phyloP scores from a whole-genome alignment of 768 basidiomycete species.

The Hypsizygus marmoreus region DNA sequence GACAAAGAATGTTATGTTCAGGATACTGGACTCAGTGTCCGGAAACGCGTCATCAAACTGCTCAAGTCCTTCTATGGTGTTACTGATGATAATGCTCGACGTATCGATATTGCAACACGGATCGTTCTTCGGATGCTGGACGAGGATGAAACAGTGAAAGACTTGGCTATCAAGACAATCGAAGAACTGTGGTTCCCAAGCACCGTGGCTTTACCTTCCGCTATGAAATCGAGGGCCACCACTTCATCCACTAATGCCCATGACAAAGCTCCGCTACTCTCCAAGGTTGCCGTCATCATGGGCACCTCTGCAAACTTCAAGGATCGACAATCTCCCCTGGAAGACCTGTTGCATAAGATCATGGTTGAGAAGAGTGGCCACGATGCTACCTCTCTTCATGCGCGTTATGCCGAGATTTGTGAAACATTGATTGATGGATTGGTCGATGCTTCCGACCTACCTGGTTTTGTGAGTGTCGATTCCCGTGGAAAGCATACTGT shows the following conservation, averaged over 20 bases:
- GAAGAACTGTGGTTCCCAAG: slow-evolving; percentile 88
- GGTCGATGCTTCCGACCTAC: slow-evolving; percentile 81
- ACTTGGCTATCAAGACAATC: slow-evolving; percentile 85
- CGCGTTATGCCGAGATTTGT: slow-evolving; percentile 79
- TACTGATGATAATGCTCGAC: slow-evolving; percentile 57
- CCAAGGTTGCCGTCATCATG: slow-evolving; percentile 83
- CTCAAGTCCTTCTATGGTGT: slow-evolving; percentile 79
- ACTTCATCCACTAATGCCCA: slow-evolving; percentile 30
- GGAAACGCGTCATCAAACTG: slow-evolving; percentile 95
- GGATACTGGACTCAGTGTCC: slow-evolving; percentile 93
- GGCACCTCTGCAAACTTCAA: slow-evolving; percentile 79
- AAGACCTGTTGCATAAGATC: slow-evolving; percentile 83
- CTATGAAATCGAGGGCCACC: slow-evolving; percentile 38
- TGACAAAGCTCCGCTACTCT: slow-evolving; percentile 57
- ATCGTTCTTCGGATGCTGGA: slow-evolving; percentile 86
- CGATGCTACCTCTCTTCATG: slow-evolving; percentile 56
- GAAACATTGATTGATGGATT: slow-evolving; percentile 85
- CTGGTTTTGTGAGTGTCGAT: slow-evolving; percentile 64
- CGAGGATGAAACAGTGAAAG: slow-evolving; percentile 94
- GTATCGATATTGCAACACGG: slow-evolving; percentile 79
- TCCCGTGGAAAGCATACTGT: neutral
- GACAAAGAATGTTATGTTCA: slow-evolving; percentile 28
- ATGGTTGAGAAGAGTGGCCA: slow-evolving; percentile 69
- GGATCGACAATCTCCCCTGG: slow-evolving; percentile 81
- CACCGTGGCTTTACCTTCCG: slow-evolving; percentile 30